A percentile compares a stretch with the other conserved stretches of the same genome.
These are phyloP conservation scores for Takashimella koratensis DNA, from an alignment of 1,284 basidiomycete species.

Conservation along the genomic window DNA sequence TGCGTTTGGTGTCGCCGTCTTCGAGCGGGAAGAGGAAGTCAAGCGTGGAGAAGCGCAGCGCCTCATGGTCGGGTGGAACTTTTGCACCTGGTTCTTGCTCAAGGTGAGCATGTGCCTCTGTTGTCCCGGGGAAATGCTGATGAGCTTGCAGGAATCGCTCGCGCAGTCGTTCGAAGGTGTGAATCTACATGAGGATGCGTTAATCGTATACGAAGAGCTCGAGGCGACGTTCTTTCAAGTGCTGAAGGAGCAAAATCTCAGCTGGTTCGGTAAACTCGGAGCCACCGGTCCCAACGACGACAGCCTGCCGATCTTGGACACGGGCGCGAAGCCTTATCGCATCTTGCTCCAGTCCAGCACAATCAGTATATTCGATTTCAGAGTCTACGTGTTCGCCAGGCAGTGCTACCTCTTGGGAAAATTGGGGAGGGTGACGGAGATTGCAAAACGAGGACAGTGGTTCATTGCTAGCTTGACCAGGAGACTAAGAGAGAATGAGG, in stretches of 20 bases:
- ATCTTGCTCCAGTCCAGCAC: constrained; percentile 84
- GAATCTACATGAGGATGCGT: constrained; percentile 81
- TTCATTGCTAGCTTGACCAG: constrained; percentile 41
- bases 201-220: constrained; percentile 86
- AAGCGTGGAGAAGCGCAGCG: constrained; percentile 78
- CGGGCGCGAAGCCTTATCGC: constrained; percentile 77
- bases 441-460: constrained; percentile 61
- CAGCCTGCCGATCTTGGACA: constrained; percentile 72
- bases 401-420: constrained; percentile 75
- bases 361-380: constrained; percentile 91
- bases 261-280: constrained; percentile 85
- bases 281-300: constrained; percentile 61
- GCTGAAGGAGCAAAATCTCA: constrained; percentile 69
- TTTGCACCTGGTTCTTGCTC: constrained; percentile 89
- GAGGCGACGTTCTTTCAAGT: constrained; percentile 78
- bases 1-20: constrained; percentile 75
- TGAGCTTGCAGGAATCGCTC: constrained; percentile 73
- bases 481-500: constrained; percentile 66
- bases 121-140: neutral
- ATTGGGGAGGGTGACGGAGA: constrained; percentile 75
- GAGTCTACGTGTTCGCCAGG: constrained; percentile 83
- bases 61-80: constrained; percentile 91
- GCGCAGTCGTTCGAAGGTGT: constrained; percentile 89
- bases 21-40: constrained; percentile 80
- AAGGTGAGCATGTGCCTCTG: constrained; percentile 60